These are phyloP conservation scores for Pleodorina starrii DNA, from an alignment of 139 green algal genomes.

Conservation along the genomic window DNA sequence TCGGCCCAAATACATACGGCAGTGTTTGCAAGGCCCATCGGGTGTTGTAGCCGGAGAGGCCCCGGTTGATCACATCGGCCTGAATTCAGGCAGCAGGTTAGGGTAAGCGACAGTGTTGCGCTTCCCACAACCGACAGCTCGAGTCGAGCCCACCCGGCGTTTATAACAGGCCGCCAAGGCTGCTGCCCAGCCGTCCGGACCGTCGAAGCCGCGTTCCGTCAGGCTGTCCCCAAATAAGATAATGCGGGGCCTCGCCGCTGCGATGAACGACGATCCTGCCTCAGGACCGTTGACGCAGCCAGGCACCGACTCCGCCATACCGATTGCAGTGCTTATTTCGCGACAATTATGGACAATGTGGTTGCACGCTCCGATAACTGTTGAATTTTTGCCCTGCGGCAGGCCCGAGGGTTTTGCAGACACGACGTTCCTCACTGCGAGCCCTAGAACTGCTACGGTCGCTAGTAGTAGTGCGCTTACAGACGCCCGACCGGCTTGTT, in stretches of 20 bases:
- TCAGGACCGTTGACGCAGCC: too few species aligned
- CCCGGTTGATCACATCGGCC: conserved; percentile 86
- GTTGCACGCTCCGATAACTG: too few species aligned
- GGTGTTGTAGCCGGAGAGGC: conserved; percentile 94
- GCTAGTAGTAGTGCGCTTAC: too few species aligned
- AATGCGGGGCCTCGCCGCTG: conserved; percentile 36
- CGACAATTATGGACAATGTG: too few species aligned
- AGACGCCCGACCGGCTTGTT: too few species aligned
- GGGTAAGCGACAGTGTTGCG: neutral
- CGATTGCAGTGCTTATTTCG: too few species aligned
- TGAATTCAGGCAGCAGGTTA: too few species aligned
- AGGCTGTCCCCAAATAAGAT: conserved; percentile 88
- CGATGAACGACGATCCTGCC: conserved; percentile 9
- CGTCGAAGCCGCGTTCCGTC: conserved; percentile 78
- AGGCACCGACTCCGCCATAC: too few species aligned
- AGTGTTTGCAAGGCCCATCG: conserved; percentile 82
- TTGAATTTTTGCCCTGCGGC: too few species aligned
- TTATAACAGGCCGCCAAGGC: conserved; percentile 69
- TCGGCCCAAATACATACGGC: conserved; percentile 68
- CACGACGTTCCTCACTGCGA: too few species aligned
- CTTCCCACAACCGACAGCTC: neutral
- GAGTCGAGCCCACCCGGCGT: conserved; percentile 55
- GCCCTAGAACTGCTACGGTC: too few species aligned
- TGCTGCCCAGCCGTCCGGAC: conserved; percentile 74
- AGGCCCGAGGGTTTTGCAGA: too few species aligned